Evolutionary conservation across 306 rosid species (phyloP).

Genomic region (Trifolium pratense): DNA sequence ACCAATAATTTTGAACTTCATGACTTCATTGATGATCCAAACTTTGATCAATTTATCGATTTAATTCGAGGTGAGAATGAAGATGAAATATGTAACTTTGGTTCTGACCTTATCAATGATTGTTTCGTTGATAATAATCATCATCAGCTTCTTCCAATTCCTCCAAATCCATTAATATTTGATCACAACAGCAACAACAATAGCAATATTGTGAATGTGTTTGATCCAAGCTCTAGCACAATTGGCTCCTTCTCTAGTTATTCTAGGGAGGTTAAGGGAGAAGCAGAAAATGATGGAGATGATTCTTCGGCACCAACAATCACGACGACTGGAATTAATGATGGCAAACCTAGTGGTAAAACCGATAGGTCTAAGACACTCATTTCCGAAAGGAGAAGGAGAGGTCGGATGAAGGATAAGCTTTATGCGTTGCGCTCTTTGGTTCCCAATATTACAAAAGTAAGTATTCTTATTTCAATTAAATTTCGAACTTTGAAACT

Average conservation of each 20-base stretch:
- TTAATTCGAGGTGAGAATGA: constrained; percentile 68
- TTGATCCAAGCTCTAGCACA: constrained; percentile 52
- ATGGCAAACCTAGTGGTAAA: constrained; percentile 48
- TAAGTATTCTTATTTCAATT: constrained; percentile 7
- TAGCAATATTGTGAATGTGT: constrained; percentile 31
- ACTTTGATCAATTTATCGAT: constrained; percentile 72
- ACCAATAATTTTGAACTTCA: constrained; percentile 61
- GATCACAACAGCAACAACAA: constrained; percentile 17
- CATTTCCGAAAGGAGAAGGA: constrained; percentile 79
- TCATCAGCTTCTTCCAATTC: constrained; percentile 41
- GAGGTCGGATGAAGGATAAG: constrained; percentile 87
- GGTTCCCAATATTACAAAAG: constrained; percentile 95
- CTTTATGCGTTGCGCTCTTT: constrained; percentile 82
- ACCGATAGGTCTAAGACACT: constrained; percentile 76
- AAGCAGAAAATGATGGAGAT: constrained; percentile 43
- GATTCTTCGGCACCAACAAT: constrained; percentile 54
- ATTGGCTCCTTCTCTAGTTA: constrained; percentile 55
- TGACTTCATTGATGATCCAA: constrained; percentile 61
- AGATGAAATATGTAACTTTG: constrained; percentile 47
- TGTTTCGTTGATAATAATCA: constrained; percentile 48
- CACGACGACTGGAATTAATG: constrained; percentile 36
- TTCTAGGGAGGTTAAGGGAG: constrained; percentile 46
- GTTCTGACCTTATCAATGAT: constrained; percentile 55
- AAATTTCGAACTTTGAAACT: neutral
- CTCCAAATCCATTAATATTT: constrained; percentile 24